These are phyloP conservation scores for Phytopythium ostracodes DNA, from an alignment of 352 stramenopile species.

Conservation along the genomic window DNA sequence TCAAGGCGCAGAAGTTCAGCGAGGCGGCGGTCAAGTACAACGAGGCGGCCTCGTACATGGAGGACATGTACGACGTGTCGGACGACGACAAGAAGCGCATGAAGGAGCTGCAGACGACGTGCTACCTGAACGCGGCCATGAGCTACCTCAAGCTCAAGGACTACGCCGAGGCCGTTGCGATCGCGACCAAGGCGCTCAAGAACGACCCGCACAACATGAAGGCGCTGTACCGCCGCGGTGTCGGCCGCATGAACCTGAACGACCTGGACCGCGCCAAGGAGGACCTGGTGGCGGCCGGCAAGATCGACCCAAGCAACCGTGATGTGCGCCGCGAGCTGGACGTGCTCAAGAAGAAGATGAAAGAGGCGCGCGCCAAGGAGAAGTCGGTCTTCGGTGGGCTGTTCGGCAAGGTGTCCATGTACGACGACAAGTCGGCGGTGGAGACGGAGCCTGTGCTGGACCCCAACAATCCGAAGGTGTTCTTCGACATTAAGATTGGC, in stretches of 20 bases:
- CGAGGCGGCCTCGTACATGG: slow-evolving; percentile 76
- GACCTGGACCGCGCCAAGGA: slow-evolving; percentile 86
- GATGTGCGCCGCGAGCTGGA: slow-evolving; percentile 79
- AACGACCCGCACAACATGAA: slow-evolving; percentile 83
- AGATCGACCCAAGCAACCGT: slow-evolving; percentile 77
- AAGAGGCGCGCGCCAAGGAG: slow-evolving; percentile 92
- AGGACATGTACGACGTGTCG: slow-evolving; percentile 85
- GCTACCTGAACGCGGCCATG: slow-evolving; percentile 93
- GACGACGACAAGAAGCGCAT: slow-evolving; percentile 83
- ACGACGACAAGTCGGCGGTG: slow-evolving; percentile 94
- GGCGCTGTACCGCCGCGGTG: slow-evolving; percentile 79
- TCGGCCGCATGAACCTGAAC: slow-evolving; percentile 81
- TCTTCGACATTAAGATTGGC: slow-evolving; percentile 96
- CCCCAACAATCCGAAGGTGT: slow-evolving; percentile 95
- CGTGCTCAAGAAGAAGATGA: slow-evolving; percentile 80
- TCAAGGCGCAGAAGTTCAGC: slow-evolving; percentile 87
- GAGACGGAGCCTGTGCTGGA: slow-evolving; percentile 53
- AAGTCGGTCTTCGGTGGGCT: slow-evolving; percentile 95
- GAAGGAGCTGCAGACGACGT: slow-evolving; percentile 88
- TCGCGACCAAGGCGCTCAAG: slow-evolving; percentile 77
- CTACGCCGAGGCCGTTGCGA: slow-evolving; percentile 85
- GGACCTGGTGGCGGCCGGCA: slow-evolving; percentile 77
- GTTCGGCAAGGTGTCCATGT: slow-evolving; percentile 96
- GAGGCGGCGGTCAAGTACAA: slow-evolving; percentile 86
- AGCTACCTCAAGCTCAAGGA: slow-evolving; percentile 91